Percentiles rank a stretch among this genome's conserved stretches.
These are phyloP conservation scores for Thermothielavioides terrestris DNA, from an alignment of 495 filamentous ascomycete species.

Conservation along the genomic window DNA sequence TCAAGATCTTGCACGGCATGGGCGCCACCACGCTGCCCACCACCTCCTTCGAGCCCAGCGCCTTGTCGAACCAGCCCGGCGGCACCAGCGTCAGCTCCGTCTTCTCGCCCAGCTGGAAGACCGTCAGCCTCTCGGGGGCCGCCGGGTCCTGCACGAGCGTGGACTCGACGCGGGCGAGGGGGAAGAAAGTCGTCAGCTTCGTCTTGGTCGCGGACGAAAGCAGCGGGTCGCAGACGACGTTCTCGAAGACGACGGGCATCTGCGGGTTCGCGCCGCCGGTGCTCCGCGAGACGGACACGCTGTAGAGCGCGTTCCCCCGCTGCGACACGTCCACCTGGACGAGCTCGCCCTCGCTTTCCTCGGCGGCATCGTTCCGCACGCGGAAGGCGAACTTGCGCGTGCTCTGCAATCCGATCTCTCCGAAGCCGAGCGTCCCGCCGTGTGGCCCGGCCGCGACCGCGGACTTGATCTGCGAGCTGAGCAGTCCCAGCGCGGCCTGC, in stretches of 20 bases:
- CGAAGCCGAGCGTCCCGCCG: slow-evolving; percentile 49
- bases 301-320: slow-evolving; percentile 52
- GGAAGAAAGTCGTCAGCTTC: slow-evolving; percentile 54
- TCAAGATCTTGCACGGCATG: slow-evolving; percentile 90
- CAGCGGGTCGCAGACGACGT: slow-evolving; percentile 33
- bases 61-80: slow-evolving; percentile 79
- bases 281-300: slow-evolving; percentile 49
- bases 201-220: slow-evolving; percentile 22
- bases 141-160: slow-evolving; percentile 60
- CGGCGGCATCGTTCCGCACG: slow-evolving; percentile 34
- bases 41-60: slow-evolving; percentile 70
- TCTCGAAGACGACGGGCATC: slow-evolving; percentile 31
- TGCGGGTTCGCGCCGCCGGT: slow-evolving; percentile 19
- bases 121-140: slow-evolving; percentile 52
- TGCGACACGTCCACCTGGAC: slow-evolving; percentile 57
- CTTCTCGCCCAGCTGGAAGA: slow-evolving; percentile 78
- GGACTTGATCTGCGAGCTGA: slow-evolving; percentile 28
- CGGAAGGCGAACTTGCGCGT: slow-evolving; percentile 50
- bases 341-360: slow-evolving; percentile 33
- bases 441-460: slow-evolving; percentile 29
- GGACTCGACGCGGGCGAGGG: slow-evolving; percentile 69
- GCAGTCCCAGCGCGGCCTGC: slow-evolving; percentile 72
- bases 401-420: slow-evolving; percentile 24
- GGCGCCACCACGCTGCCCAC: slow-evolving; percentile 74
- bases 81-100: slow-evolving; percentile 57